Conservation (phyloP, 768 basidiomycete species). For the Fomitopsis serialis region DNA sequence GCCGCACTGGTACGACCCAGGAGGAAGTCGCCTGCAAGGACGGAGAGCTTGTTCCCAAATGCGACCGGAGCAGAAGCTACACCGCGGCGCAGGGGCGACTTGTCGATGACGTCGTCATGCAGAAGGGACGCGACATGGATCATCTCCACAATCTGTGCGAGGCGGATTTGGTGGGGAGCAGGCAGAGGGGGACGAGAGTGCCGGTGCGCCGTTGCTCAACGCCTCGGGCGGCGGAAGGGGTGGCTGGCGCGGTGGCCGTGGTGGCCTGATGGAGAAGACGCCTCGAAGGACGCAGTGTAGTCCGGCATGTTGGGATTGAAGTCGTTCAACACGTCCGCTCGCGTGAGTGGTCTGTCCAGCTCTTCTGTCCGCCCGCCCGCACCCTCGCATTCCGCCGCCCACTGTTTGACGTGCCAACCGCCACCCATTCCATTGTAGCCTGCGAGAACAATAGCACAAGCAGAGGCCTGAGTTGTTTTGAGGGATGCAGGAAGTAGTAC, state of each 20-base stretch:
- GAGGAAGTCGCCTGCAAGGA: slow-evolving; percentile 94
- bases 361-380: slow-evolving; percentile 48
- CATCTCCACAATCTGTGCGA: slow-evolving; percentile 98
- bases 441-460: slow-evolving; percentile 86
- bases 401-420: slow-evolving; percentile 53
- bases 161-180: slow-evolving; percentile 88
- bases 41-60: slow-evolving; percentile 90
- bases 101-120: slow-evolving; percentile 87
- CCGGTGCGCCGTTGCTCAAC: slow-evolving; percentile 21
- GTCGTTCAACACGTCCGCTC: slow-evolving; percentile 81
- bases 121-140: slow-evolving; percentile 92
- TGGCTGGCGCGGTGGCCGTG: slow-evolving; percentile 28
- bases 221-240: slow-evolving; percentile 24
- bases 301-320: slow-evolving; percentile 87
- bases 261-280: slow-evolving; percentile 38
- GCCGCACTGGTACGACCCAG: slow-evolving; percentile 88
- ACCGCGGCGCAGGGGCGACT: slow-evolving; percentile 65
- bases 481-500: slow-evolving; percentile 86
- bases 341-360: slow-evolving; percentile 76
- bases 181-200: slow-evolving; percentile 29
- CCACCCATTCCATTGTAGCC: slow-evolving; percentile 89
- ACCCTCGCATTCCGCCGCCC: slow-evolving; percentile 55
- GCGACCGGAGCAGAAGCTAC: slow-evolving; percentile 63
- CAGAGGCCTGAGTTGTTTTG: slow-evolving; percentile 87
- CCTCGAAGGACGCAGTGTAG: slow-evolving; percentile 62